Percentiles rank a stretch among this genome's conserved stretches.
Evolutionary conservation across 345 rosid species (phyloP).

Genomic region (Salix purpurea): DNA sequence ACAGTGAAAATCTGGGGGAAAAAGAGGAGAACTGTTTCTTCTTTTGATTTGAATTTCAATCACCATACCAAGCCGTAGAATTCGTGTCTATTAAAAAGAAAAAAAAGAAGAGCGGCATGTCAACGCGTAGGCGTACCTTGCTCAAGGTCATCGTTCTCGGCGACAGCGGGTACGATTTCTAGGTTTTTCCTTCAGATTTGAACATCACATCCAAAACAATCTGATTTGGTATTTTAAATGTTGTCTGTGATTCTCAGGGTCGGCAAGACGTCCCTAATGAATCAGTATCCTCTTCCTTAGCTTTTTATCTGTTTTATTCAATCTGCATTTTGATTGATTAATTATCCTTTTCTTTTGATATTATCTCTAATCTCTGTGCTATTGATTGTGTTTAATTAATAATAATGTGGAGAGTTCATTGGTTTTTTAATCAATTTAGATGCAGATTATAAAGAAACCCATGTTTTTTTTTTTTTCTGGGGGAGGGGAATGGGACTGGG

Average conservation of each 20-base stretch:
- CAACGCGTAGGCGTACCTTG: conserved; percentile 83
- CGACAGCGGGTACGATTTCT: conserved; percentile 75
- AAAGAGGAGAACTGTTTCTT: neutral
- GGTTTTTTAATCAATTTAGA: neutral
- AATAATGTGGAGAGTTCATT: no score
- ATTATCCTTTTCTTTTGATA: neutral
- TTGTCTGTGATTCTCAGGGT: conserved; percentile 53
- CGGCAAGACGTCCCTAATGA: conserved; percentile 98
- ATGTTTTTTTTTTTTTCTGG: neutral
- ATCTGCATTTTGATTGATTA: neutral
- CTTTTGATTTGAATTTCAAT: neutral
- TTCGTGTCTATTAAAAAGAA: neutral
- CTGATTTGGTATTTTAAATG: neutral
- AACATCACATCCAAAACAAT: neutral
- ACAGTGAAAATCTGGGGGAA: neutral
- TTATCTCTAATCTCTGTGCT: neutral
- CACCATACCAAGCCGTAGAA: neutral
- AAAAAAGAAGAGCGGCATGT: conserved; percentile 40
- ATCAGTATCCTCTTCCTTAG: conserved; percentile 70
- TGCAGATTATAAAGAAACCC: neutral
- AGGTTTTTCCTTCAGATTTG: conserved; percentile 8
- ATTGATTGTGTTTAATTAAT: no score
- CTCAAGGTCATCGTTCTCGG: conserved; percentile 99
- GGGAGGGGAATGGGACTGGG: neutral
- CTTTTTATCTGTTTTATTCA: neutral